Evolutionary conservation across 176 grass and related monocot species (phyloP), one percentile per base, ranked within the genome.

Genomic region (Tillandsia leiboldiana): DNA sequence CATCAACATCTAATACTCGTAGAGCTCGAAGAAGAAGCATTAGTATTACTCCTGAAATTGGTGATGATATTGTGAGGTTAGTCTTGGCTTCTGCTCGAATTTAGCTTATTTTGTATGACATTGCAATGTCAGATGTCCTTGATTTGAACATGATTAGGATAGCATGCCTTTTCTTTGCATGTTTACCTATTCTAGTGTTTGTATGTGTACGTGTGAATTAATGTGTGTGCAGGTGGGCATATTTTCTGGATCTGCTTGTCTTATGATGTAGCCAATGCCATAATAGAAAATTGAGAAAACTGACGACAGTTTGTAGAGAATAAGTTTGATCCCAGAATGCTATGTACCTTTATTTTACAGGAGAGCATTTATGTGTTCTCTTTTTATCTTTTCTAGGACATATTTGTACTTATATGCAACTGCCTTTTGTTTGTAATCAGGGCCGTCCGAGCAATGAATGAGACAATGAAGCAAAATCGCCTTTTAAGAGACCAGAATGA

Each of bases 61-160:
- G 93, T 79, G 93, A 97, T 64, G 89, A 97, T 81, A 87, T 92
- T 77, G 93, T 87, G 69, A 97, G 93, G 93, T 96, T 89, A n/a
- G 84, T 76, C 65, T 70, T 76, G 48, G 26, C n/a, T 42, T 42
- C 33, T 42, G 33, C 5, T 42, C 6, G 4, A 42, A 42, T 42
- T 59, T 59, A 17, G 1, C 54, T 10, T 8, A 17, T 59, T 18
- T 59, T 59, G 20, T 20, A 59, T 8, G 20, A 9, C 1, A 59
- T 17, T 15, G 8, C 54, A 59, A 59, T 17, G 8, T 59, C 54
- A 42, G 33, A 42, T 42, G 33, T 7, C 33, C 33, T 42, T 42
- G 33, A 42, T 42, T 42, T 42, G 33, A 42, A 42, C 33, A 42
- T 42, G 33, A 42, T 42, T 42, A 42, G 33, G 33, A 42, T 42